Evolutionary conservation across 108 stramenopile species (phyloP), one percentile per base, ranked within the genome.

Genomic region (Mediolabrus comicus): DNA sequence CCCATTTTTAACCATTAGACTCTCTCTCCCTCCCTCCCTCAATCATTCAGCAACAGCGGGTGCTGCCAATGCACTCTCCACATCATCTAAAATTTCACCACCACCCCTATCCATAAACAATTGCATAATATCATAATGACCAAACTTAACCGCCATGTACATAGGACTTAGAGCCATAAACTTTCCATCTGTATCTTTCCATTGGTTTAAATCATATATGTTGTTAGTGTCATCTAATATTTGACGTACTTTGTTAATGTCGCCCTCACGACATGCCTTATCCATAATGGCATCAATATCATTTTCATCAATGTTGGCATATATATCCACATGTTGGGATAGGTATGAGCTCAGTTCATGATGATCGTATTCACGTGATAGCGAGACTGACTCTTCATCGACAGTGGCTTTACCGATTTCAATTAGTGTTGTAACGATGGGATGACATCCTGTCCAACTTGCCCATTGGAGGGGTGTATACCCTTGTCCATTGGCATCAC

Each of bases 251-350:
- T 61, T 85, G 3, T 49, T 28, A 2, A 72, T 28, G 54, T 85
- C 84, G 10, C 84, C 84, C 36, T 83, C 79, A 0, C 84, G 78
- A 64, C 82, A 79, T 3, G 84, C 84, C 62, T 65, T 85, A 52
- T 75, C 79, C 84, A 85, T 85, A 10, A 85, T 77, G 16, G 74
- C 74, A 53, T 85, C 84, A 11, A 59, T n/a, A 51, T 85, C 79
- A 7, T 1, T 24, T 28, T 46, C 26, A n/a, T 76, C 65, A 55
- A 85, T 36, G 22, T 52, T 70, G 11, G 65, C 59, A 56, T 85
- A 85, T 14, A 76, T 54, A 71, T 85, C 79, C 4, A 85, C 59
- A 36, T 80, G 59, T 34, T 69, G 25, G 29, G 57, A 24, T 2
- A 85, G 57, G 29, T 61, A 73, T 26, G 60, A 38, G 12, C 58